These are phyloP conservation scores for Didymella sp. DNA, from an alignment of 2,329 filamentous ascomycete genomes.

Conservation along the genomic window DNA sequence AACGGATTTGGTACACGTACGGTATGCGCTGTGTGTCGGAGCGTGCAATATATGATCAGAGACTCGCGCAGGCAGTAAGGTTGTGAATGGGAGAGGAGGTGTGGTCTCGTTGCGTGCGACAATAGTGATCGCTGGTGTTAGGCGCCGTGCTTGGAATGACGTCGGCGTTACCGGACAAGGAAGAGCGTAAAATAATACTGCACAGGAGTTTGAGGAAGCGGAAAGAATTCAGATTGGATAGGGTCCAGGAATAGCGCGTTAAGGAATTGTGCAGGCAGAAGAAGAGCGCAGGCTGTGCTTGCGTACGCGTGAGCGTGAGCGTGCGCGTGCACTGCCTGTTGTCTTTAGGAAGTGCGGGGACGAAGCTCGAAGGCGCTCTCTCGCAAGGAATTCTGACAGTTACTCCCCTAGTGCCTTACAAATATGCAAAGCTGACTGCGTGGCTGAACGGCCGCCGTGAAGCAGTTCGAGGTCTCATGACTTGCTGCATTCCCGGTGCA, in stretches of 20 bases:
- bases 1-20: conserved; percentile 12
- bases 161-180: conserved; percentile 19
- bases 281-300: conserved; percentile 3
- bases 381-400: not conserved
- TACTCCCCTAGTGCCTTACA: conserved; percentile 12
- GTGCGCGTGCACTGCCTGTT: conserved; percentile 9
- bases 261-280: conserved; percentile 5
- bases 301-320: conserved; percentile 1
- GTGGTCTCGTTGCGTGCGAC: conserved; percentile 14
- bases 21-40: conserved; percentile 3
- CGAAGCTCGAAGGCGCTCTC: conserved; percentile 10
- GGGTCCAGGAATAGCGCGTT: conserved; percentile 10
- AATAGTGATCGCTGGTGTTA: conserved; percentile 17
- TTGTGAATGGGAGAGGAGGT: conserved; percentile 2
- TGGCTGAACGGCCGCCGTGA: conserved; percentile 5
- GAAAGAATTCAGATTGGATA: conserved; percentile 6
- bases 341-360: conserved; percentile 13
- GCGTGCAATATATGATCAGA: not conserved
- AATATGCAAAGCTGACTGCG: conserved; percentile 8
- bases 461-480: conserved; percentile 11
- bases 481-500: conserved; percentile 5
- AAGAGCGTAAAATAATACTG: conserved; percentile 11
- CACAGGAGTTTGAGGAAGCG: conserved; percentile 4
- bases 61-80: conserved; percentile 3
- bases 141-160: conserved; percentile 17